Evolutionary conservation across 257 asterid genomes (phyloP), one percentile per base, ranked within the genome.

Genomic region (Thymus mandschuricus): DNA sequence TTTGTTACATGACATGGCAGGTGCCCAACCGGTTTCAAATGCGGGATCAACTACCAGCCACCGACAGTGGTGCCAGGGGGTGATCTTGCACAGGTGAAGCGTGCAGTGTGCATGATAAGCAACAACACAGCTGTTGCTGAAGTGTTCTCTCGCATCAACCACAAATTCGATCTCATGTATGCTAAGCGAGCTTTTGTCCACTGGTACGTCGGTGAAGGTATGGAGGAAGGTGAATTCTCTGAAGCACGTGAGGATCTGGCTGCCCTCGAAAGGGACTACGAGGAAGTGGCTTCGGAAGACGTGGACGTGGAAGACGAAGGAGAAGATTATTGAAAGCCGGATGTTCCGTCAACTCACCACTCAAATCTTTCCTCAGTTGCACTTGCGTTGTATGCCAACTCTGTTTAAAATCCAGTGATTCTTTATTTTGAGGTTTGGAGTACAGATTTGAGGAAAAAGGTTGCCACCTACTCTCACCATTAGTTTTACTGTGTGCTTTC

Each of bases 21-120:
- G 77, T 76, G 74, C 64, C 84, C 78, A 6, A 76, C 84, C 46
- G 84, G 81, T 40, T 74, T 80, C 68, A 76, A 80, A 55, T 76
- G 76, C 35, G 77, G 77, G 54, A 76, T 76, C 76, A 76, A 76
- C 29, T 76, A 76, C 72, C 72, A 76, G 72, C 72, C 80, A 11
- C 80, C 80, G n/a, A 69, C 72, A 4, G 73, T 77, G 74, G 81
- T 77, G 58, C 81, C 81, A 2, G 81, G 81, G 41, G 77, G 77
- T 51, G 74, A 77, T 71, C 77, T 71, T 58, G 81, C 81, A 1
- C 69, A 66, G 57, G 81, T 71, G 65, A 61, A 76, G 43, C 76
- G 81, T 57, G 81, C 81, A 28, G 77, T 76, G 34, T 76, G 81
- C 76, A 77, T 71, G 81, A 71, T 77, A 43, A 77, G 81, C 73